Conservation (phyloP, 208 protist genomes). For the Phytomonas francai region DNA sequence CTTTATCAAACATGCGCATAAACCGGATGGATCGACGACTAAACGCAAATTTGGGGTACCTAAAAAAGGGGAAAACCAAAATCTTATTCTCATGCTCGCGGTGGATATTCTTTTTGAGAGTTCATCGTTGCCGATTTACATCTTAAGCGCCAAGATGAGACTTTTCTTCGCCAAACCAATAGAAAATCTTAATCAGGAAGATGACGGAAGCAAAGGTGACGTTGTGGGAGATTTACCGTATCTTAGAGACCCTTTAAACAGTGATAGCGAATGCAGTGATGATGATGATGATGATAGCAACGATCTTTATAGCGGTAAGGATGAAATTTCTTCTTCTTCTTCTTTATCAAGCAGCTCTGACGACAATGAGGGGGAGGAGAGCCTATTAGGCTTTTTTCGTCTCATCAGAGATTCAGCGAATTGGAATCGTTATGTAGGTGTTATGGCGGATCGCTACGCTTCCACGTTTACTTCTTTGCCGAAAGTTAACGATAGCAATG, state of each 20-base stretch:
- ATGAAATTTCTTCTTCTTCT: too few species aligned
- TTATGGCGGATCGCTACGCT: constrained; percentile 26
- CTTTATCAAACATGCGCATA: not conserved
- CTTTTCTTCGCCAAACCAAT: constrained; percentile 41
- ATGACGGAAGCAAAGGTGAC: not conserved
- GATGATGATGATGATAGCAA: not conserved
- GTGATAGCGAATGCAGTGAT: not conserved
- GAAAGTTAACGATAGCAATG: constrained; percentile 1
- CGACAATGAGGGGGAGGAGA: constrained; percentile 14
- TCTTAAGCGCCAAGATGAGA: constrained; percentile 64
- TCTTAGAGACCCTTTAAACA: not conserved
- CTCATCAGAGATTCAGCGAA: constrained; percentile 55
- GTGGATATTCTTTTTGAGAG: constrained; percentile 76
- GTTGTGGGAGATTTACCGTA: not conserved
- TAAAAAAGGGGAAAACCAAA: not conserved
- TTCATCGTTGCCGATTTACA: constrained; percentile 48
- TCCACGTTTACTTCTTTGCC: too few species aligned
- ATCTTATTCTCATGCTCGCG: constrained; percentile 39
- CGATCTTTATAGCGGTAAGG: too few species aligned
- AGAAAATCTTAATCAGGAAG: constrained; percentile 8
- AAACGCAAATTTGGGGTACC: not conserved
- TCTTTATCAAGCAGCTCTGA: constrained; percentile 9
- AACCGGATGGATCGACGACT: not conserved
- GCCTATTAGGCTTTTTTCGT: constrained; percentile 54
- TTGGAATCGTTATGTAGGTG: constrained; percentile 68